phyloP scores from a whole-genome alignment of 2,329 filamentous ascomycete genomes.

The Fusarium nelsonii region DNA sequence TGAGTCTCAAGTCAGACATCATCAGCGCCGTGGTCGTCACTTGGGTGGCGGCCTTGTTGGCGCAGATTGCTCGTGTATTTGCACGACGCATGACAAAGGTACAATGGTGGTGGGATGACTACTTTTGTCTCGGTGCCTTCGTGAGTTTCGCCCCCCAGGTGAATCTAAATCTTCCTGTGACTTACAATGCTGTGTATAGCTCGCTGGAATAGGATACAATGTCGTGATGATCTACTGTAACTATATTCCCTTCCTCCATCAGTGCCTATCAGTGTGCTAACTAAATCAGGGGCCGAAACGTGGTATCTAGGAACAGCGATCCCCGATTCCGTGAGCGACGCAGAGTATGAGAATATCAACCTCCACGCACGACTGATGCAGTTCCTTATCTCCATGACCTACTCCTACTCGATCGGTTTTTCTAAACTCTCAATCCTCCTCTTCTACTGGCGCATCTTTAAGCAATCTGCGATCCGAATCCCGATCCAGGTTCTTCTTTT shows the following conservation, averaged over 20 bases:
- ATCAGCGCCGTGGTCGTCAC: slow-evolving; percentile 35
- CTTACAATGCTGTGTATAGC: slow-evolving; percentile 17
- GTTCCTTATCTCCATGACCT: slow-evolving; percentile 38
- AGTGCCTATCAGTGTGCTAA: slow-evolving; percentile 3
- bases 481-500: slow-evolving; percentile 47
- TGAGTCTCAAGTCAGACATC: slow-evolving; percentile 38
- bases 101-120: slow-evolving; percentile 46
- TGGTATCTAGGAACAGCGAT: slow-evolving; percentile 39
- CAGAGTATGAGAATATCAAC: slow-evolving; percentile 33
- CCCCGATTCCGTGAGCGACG: slow-evolving; percentile 14
- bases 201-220: slow-evolving; percentile 38
- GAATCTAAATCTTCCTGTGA: accelerated
- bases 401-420: slow-evolving; percentile 47
- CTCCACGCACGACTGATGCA: slow-evolving; percentile 30
- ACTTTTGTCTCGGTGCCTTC: slow-evolving; percentile 42
- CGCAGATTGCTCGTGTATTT: slow-evolving; percentile 37
- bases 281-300: slow-evolving; percentile 25
- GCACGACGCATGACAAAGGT: slow-evolving; percentile 45
- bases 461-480: slow-evolving; percentile 44
- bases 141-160: slow-evolving; percentile 18
- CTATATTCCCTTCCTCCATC: accelerated
- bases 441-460: slow-evolving; percentile 52
- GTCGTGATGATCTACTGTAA: slow-evolving; percentile 39
- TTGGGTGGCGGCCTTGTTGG: slow-evolving; percentile 40
- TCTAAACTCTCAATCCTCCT: slow-evolving; percentile 49